Evolutionary conservation across 768 basidiomycete genomes (phyloP), one percentile per base, ranked within the genome.

Genomic region (Hebeloma cylindrosporum): DNA sequence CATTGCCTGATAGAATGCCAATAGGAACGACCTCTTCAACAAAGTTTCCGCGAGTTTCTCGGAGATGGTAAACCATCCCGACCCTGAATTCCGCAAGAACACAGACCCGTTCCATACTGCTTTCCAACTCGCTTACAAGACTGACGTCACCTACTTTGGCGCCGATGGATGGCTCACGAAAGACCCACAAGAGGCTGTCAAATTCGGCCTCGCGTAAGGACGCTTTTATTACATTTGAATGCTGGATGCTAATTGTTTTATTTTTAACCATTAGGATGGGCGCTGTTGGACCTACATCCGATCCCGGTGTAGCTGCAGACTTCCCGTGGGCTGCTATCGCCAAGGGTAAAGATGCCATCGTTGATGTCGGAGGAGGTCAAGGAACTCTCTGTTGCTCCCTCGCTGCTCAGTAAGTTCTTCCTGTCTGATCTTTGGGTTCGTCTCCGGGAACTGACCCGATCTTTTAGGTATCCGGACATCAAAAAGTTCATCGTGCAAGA

Each of bases 351-450:
- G 63, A 69, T 40, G 67, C 60, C 11, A 64, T 72, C 30, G 66
- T 72, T 20, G 70, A 72, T 44, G 60, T 69, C 25, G 70, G 70
- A 46, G 69, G 70, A 14, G 70, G 68, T 4, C 66, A 70, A 54
- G 70, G 70, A 17, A 67, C 66, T 9, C 57, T 71, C 8, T 65
- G 64, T 43, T 66, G 66, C 43, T 66, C 68, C 13, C 63, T 71
- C 26, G 66, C 68, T 16, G 56, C 50, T 22, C 65, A 60, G 69
- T 70, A 47, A 34, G 60, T 42, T 13, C 2, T 14, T 28, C 20
- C n/a, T 16, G 9, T 42, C 3, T 21, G 7, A 18, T 47, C 25
- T 42, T n/a, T 28, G 3, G 28, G 13, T 26, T 10, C 18, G 22
- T 40, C 25, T 29, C 26, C 20, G n/a, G 13, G 16, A 29, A 28